phyloP scores from a whole-genome alignment of 1,284 basidiomycete genomes.

The Somion occarium region DNA sequence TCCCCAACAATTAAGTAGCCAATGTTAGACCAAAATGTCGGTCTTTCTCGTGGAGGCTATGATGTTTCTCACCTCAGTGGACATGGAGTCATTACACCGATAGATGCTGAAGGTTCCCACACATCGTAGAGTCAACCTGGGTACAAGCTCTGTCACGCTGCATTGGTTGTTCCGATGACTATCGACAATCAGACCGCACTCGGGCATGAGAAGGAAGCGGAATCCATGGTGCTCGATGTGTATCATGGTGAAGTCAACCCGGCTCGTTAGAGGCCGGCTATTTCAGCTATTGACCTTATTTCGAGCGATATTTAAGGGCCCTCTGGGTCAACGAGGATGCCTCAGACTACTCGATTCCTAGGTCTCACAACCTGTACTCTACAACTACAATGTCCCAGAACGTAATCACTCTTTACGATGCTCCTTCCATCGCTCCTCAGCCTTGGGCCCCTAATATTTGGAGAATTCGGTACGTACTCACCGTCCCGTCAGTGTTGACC shows the following conservation, averaged over 20 bases:
- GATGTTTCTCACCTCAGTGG: background rate
- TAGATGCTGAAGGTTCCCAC: background rate
- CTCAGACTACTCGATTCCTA: background rate
- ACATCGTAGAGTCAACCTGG: background rate
- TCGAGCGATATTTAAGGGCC: background rate
- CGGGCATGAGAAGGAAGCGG: background rate
- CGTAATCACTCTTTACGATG: slow-evolving; percentile 60
- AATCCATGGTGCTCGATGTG: background rate
- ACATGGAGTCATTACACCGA: background rate
- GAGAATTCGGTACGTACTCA: slow-evolving; percentile 38
- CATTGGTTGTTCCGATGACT: background rate
- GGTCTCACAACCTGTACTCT: background rate
- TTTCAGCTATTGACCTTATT: background rate
- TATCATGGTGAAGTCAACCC: background rate
- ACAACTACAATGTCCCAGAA: slow-evolving; percentile 35
- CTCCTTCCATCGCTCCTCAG: slow-evolving; percentile 52
- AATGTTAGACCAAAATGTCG: background rate
- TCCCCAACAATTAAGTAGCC: background rate
- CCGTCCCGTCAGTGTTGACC: background rate
- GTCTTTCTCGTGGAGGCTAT: background rate
- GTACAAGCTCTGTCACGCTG: background rate
- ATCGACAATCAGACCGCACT: background rate
- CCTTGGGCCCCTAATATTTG: slow-evolving; percentile 73
- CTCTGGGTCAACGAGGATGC: background rate
- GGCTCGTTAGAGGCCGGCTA: background rate